phyloP scores from a whole-genome alignment of 257 asterid species.

The Avicennia marina region DNA sequence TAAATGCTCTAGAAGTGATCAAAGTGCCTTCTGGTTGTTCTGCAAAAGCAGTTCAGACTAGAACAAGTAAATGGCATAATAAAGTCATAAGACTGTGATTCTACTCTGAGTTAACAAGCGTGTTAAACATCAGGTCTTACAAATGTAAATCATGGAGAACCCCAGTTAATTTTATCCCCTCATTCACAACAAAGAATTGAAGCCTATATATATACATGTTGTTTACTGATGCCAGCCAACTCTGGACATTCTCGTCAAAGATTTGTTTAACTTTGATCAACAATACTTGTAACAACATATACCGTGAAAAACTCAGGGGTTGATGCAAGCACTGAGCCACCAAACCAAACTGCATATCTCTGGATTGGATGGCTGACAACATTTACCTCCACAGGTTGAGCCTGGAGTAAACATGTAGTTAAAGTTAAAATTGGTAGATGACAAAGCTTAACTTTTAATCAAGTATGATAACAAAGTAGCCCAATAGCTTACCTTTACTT shows the following conservation, averaged over 20 bases:
- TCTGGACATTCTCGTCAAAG: conserved; percentile 7
- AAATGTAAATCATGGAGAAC: not conserved
- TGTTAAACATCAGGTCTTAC: not conserved
- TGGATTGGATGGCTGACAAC: conserved; percentile 93
- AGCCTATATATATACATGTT: not conserved
- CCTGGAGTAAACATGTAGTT: conserved; percentile 38
- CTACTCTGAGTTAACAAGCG: not conserved
- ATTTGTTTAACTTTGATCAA: conserved; percentile 4
- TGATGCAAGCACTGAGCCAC: conserved; percentile 96
- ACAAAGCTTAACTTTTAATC: conserved; percentile 12
- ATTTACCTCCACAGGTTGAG: conserved; percentile 88
- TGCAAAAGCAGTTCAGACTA: too few relatives aligned
- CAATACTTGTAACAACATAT: conserved; percentile 12
- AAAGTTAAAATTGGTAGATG: conserved; percentile 1
- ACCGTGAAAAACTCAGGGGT: conserved; percentile 93
- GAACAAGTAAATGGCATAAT: too few relatives aligned
- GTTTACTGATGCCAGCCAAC: conserved; percentile 6
- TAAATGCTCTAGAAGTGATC: too few relatives aligned
- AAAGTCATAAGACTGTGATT: too few relatives aligned
- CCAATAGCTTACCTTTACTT: conserved; percentile 60
- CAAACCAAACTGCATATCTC: conserved; percentile 98
- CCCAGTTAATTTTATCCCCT: not conserved
- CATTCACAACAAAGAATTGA: not conserved
- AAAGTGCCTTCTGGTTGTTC: too few relatives aligned
- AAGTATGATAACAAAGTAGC: too few relatives aligned